These are phyloP conservation scores for Syncephalis fuscata DNA, from an alignment of 371 early-diverging fungal species.

Conservation along the genomic window DNA sequence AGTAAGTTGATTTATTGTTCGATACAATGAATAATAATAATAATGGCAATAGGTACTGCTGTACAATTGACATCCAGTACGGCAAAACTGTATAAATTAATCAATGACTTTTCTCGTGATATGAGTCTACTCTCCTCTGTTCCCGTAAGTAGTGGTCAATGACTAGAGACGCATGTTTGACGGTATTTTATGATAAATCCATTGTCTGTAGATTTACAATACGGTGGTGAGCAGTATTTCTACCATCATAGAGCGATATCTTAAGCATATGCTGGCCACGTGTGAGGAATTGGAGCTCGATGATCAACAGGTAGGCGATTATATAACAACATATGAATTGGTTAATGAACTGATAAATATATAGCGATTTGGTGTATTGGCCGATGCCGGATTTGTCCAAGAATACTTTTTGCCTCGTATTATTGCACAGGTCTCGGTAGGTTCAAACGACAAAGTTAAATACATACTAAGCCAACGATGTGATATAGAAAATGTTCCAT, in stretches of 20 bases:
- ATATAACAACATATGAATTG: no score
- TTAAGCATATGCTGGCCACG: neutral
- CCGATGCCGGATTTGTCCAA: neutral
- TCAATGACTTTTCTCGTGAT: conserved; percentile 14
- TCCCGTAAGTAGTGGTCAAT: no score
- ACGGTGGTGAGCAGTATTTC: neutral
- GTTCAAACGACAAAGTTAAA: neutral
- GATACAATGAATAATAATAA: conserved; percentile 15
- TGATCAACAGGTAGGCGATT: conserved; percentile 2
- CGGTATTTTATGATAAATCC: no score
- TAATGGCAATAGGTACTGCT: no score
- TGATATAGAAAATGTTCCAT: neutral
- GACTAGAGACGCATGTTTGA: no score
- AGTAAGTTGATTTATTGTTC: conserved; percentile 40
- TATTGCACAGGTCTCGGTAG: neutral
- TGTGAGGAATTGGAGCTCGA: neutral
- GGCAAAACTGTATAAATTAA: conserved; percentile 32
- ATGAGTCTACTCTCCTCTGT: neutral
- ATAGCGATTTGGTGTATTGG: neutral
- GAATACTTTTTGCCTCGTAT: neutral
- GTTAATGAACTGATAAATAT: neutral
- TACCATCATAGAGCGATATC: neutral
- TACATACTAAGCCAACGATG: no score
- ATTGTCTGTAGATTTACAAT: neutral
- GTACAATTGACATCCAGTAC: conserved; percentile 1